Percentiles rank a stretch among this genome's conserved stretches.
phyloP scores from a whole-genome alignment of 2,329 filamentous ascomycete species.

The Davidsoniella neocaledoniae region DNA sequence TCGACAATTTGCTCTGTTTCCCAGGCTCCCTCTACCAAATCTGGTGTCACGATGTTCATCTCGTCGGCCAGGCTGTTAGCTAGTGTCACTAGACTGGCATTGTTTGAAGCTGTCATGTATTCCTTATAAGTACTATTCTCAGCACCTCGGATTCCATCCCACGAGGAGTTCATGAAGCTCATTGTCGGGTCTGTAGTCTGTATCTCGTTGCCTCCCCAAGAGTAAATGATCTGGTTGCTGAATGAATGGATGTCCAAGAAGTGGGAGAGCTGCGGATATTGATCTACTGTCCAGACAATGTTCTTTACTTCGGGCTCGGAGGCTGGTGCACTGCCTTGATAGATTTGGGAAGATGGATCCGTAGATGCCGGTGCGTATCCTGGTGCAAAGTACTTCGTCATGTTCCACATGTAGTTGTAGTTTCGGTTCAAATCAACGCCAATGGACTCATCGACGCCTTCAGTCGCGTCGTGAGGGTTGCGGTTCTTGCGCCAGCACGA shows the following conservation, averaged over 20 bases:
- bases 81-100: conserved; percentile 21
- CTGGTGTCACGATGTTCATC: conserved; percentile 11
- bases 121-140: conserved; percentile 28
- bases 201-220: conserved; percentile 38
- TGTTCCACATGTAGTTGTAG: conserved; percentile 42
- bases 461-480: conserved; percentile 23
- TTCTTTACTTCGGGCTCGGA: conserved; percentile 41
- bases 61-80: conserved; percentile 22
- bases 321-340: conserved; percentile 31
- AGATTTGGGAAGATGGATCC: conserved; percentile 28
- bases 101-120: conserved; percentile 23
- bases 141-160: conserved; percentile 31
- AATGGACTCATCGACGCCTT: conserved; percentile 15
- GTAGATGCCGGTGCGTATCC: conserved; percentile 23
- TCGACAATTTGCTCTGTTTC: conserved; percentile 22
- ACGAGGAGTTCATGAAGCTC: conserved; percentile 36
- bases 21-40: conserved; percentile 17
- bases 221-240: conserved; percentile 34
- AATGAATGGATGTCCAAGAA: conserved; percentile 42
- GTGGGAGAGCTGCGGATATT: conserved; percentile 34
- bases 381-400: conserved; percentile 25
- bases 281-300: conserved; percentile 34
- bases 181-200: conserved; percentile 28
- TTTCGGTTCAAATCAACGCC: conserved; percentile 37
- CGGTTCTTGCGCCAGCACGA: conserved; percentile 41